Base-by-base conservation (phyloP, 2,329 filamentous ascomycete genomes). In the Xylariaceae sp. region DNA sequence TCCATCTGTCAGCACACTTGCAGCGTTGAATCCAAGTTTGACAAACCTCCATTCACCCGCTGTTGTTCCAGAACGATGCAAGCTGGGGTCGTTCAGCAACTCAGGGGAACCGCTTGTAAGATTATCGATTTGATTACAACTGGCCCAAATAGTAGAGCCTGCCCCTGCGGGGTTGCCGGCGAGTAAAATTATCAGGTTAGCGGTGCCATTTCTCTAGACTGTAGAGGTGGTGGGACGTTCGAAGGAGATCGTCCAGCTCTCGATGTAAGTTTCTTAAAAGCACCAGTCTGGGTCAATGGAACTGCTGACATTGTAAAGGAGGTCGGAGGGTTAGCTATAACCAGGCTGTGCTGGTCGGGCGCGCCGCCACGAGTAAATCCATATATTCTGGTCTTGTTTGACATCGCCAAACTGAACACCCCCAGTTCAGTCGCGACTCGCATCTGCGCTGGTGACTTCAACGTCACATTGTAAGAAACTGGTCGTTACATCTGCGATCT, bases 11-110 rank as follows among this genome's bases (percentile, higher is more conserved):
- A 65, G 42, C 22, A 61, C 39, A 14, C 40, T 43, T 5, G 49
- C 38, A 14, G 42, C 52, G 7, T 56, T 52, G 9, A 66, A 60
- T 11, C 53, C 51, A 43, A 66, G 73, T 60, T 77, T 71, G 19
- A 74, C 67, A 17, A 72, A 64, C 47, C 71, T 64, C 73, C 73
- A 76, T 62, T 77, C 74, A 1, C 75, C 74, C 5, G 70, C 72
- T 19, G 62, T 60, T 6, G 73, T 77, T 17, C 67, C 72, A 10
- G 69, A 72, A n/a, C 75, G 66, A 59, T 77, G 77, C 33, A 76
- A 64, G 17, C 68, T 68, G 5, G 74, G 74, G 52, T 76, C 75
- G 35, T 61, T 75, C 27, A 67, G 47, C 30, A 77, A 42, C 10
- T 43, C 40, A 15, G 53, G 49, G 11, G 55, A 39, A 6, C 57